These are phyloP conservation scores for Aspergillus oerlinghausenensis DNA, from an alignment of 2,329 filamentous ascomycete species.

Conservation along the genomic window DNA sequence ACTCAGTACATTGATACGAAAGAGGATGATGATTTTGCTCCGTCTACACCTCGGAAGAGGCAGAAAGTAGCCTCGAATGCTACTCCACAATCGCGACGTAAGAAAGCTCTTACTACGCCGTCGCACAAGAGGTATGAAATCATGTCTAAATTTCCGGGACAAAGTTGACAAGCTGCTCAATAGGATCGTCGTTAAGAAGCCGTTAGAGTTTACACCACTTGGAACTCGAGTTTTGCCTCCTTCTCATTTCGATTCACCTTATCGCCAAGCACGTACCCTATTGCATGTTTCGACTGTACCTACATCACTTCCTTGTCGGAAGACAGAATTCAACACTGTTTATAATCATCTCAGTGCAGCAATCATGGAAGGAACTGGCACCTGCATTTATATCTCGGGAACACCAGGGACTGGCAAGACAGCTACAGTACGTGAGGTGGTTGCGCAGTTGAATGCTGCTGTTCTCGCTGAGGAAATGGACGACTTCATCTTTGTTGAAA, in stretches of 20 bases:
- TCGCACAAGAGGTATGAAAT: slow-evolving; percentile 55
- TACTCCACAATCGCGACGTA: slow-evolving; percentile 40
- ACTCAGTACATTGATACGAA: slow-evolving; percentile 36
- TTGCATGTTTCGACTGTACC: slow-evolving; percentile 94
- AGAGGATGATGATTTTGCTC: slow-evolving; percentile 30
- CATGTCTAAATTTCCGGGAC: slow-evolving; percentile 21
- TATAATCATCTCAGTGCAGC: slow-evolving; percentile 92
- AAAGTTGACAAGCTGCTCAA: slow-evolving; percentile 6
- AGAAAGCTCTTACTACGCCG: slow-evolving; percentile 53
- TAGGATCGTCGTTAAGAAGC: slow-evolving; percentile 72
- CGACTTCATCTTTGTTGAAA: slow-evolving; percentile 98
- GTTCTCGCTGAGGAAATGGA: slow-evolving; percentile 88
- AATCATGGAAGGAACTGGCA: slow-evolving; percentile 86
- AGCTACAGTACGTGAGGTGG: slow-evolving; percentile 91
- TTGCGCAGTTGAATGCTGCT: slow-evolving; percentile 80
- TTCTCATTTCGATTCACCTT: slow-evolving; percentile 71
- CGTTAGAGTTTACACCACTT: slow-evolving; percentile 92
- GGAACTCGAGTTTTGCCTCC: slow-evolving; percentile 80
- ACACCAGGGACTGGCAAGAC: slow-evolving; percentile 97
- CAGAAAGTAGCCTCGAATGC: slow-evolving; percentile 47
- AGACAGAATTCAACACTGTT: slow-evolving; percentile 84
- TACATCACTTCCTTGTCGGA: slow-evolving; percentile 80
- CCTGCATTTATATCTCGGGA: slow-evolving; percentile 99
- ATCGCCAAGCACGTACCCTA: slow-evolving; percentile 80
- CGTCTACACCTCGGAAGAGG: slow-evolving; percentile 54